Conservation (phyloP, 2,329 filamentous ascomycete genomes). For the Colletotrichum scovillei region DNA sequence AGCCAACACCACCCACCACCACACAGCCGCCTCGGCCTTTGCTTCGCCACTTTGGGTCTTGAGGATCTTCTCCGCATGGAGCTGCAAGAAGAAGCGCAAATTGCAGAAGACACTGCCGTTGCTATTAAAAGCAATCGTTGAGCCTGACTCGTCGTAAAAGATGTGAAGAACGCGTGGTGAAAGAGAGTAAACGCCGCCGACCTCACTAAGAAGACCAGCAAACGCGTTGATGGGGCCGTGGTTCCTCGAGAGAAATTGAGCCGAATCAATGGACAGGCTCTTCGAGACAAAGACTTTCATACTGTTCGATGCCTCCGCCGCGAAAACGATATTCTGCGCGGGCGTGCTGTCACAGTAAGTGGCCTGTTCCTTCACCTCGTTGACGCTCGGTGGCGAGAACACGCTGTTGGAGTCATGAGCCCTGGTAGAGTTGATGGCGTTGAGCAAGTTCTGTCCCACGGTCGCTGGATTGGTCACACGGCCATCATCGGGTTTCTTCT, state of each 20-base stretch:
- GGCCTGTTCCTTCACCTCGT: conserved; percentile 81
- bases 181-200: conserved; percentile 79
- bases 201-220: conserved; percentile 74
- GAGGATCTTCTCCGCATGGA: conserved; percentile 71
- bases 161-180: conserved; percentile 79
- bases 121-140: conserved; percentile 92
- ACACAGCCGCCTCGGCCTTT: conserved; percentile 76
- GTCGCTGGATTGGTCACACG: conserved; percentile 70
- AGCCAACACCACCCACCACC: conserved; percentile 96
- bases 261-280: conserved; percentile 58
- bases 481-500: conserved; percentile 54
- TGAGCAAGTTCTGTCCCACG: conserved; percentile 77
- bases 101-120: conserved; percentile 94
- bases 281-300: conserved; percentile 80
- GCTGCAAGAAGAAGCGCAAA: conserved; percentile 83
- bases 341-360: conserved; percentile 87
- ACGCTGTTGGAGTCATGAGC: conserved; percentile 79
- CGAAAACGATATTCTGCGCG: conserved; percentile 77
- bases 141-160: conserved; percentile 83
- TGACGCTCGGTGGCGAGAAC: conserved; percentile 79
- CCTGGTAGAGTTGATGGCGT: conserved; percentile 82
- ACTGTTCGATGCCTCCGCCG: conserved; percentile 75
- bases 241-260: conserved; percentile 71
- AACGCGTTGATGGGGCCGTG: conserved; percentile 75
- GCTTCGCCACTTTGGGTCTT: conserved; percentile 51